phyloP scores from a whole-genome alignment of 805 yeast species.

The Ogataea siamensis region DNA sequence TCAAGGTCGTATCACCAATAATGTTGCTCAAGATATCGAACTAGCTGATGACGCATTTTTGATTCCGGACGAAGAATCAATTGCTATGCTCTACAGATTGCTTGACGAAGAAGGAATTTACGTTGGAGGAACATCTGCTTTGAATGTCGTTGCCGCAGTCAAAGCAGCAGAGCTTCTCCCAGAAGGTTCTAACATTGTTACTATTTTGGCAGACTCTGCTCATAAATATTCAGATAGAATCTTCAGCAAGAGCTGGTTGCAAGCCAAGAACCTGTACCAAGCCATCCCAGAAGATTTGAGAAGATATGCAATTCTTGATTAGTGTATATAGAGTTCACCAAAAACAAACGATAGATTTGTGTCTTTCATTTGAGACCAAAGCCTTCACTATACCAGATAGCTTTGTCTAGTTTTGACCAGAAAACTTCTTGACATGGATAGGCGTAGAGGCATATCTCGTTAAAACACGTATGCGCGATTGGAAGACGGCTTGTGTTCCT shows the following conservation, averaged over 20 bases:
- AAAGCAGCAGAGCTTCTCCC: constrained; percentile 75
- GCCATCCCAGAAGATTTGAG: constrained; percentile 68
- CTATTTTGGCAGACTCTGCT: constrained; percentile 87
- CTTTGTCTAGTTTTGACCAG: constrained; percentile 55
- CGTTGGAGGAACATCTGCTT: constrained; percentile 86
- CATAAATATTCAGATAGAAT: constrained; percentile 83
- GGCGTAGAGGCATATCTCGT: constrained; percentile 75
- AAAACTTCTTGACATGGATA: constrained; percentile 59
- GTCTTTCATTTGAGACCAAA: constrained; percentile 51
- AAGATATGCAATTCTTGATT: constrained; percentile 59
- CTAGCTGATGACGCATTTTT: constrained; percentile 77
- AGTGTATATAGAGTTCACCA: constrained; percentile 5
- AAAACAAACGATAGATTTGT: constrained; percentile 1
- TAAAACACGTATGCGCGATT: constrained; percentile 91
- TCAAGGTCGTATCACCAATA: constrained; percentile 88
- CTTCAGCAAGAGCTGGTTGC: constrained; percentile 75
- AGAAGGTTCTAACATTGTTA: constrained; percentile 77
- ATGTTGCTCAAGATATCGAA: constrained; percentile 69
- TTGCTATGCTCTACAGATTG: constrained; percentile 78
- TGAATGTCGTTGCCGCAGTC: constrained; percentile 87
- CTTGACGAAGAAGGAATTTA: constrained; percentile 89
- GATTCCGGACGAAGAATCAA: constrained; percentile 76
- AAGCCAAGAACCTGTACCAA: constrained; percentile 61
- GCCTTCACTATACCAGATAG: constrained; percentile 79
- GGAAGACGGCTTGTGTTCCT: constrained; percentile 52